phyloP scores from a whole-genome alignment of 2,329 filamentous ascomycete genomes.

The Exophiala oligosperma region DNA sequence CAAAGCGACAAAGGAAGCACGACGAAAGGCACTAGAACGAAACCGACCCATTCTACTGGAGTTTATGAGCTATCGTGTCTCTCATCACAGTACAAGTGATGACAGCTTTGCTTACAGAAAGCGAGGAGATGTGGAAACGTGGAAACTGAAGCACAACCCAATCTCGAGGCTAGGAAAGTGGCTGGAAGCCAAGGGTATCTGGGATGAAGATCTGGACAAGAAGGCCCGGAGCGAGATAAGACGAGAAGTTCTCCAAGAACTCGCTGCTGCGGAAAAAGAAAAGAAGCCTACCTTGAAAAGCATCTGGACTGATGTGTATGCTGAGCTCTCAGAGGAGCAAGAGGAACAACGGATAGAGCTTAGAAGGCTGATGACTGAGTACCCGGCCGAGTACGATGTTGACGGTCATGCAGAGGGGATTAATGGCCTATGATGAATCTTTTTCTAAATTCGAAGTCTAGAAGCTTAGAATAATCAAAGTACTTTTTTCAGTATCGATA shows the following conservation, averaged over 20 bases:
- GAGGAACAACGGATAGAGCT: slow-evolving; percentile 74
- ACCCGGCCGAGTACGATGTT: slow-evolving; percentile 90
- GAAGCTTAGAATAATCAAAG: no score
- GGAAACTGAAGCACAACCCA: slow-evolving; percentile 86
- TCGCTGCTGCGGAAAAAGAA: slow-evolving; percentile 65
- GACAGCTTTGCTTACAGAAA: slow-evolving; percentile 96
- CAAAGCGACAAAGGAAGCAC: slow-evolving; percentile 74
- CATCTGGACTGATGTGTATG: slow-evolving; percentile 84
- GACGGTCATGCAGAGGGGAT: slow-evolving; percentile 72
- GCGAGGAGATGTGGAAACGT: slow-evolving; percentile 87
- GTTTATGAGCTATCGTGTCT: slow-evolving; percentile 95
- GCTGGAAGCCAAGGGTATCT: slow-evolving; percentile 78
- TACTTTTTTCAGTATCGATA: no score
- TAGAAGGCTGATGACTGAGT: slow-evolving; percentile 70
- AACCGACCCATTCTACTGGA: slow-evolving; percentile 84
- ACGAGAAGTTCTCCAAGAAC: slow-evolving; percentile 78
- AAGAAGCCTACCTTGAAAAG: slow-evolving; percentile 55
- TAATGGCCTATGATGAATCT: slow-evolving; percentile 52
- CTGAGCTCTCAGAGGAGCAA: slow-evolving; percentile 77
- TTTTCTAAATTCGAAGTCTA: no score
- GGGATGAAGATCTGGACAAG: slow-evolving; percentile 82
- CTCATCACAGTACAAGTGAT: slow-evolving; percentile 93
- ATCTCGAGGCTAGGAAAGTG: slow-evolving; percentile 83
- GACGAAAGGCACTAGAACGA: slow-evolving; percentile 75
- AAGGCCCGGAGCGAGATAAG: slow-evolving; percentile 64